These are phyloP conservation scores for Clarireedia homoeocarpa DNA, from an alignment of 2,329 filamentous ascomycete species.

Conservation along the genomic window DNA sequence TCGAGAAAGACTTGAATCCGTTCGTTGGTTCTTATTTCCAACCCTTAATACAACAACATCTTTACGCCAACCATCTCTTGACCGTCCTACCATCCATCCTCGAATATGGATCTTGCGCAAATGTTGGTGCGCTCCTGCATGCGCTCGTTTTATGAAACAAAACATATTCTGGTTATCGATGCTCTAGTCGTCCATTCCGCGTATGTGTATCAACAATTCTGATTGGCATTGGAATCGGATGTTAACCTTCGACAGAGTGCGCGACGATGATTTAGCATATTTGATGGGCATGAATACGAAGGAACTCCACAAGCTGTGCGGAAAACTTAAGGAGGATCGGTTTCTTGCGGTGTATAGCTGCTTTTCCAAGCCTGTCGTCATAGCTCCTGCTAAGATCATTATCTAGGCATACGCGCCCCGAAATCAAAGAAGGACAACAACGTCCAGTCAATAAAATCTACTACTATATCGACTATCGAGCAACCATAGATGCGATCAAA, in stretches of 20 bases:
- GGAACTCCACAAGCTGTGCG: slow-evolving; percentile 83
- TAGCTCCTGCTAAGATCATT: slow-evolving; percentile 8
- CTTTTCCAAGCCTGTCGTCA: background rate
- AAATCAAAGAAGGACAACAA: slow-evolving; percentile 72
- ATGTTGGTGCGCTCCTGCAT: slow-evolving; percentile 79
- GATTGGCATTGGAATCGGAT: slow-evolving; percentile 11
- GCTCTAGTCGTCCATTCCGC: slow-evolving; percentile 69
- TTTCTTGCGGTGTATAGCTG: slow-evolving; percentile 66
- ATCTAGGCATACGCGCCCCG: slow-evolving; percentile 60
- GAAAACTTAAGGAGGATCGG: slow-evolving; percentile 76
- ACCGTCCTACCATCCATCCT: background rate
- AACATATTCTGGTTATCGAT: slow-evolving; percentile 75
- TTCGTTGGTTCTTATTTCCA: background rate
- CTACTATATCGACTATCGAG: slow-evolving; percentile 94
- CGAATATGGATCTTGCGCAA: slow-evolving; percentile 57
- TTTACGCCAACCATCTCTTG: background rate
- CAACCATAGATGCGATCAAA: slow-evolving; percentile 92
- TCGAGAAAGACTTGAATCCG: too few species aligned
- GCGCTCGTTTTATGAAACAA: slow-evolving; percentile 79
- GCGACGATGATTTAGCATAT: slow-evolving; percentile 80
- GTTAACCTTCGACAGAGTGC: slow-evolving; percentile 45
- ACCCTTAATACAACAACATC: background rate
- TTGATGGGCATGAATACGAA: slow-evolving; percentile 87
- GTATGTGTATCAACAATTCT: slow-evolving; percentile 34
- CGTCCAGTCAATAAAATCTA: slow-evolving; percentile 82